A percentile compares a stretch with the other conserved stretches of the same genome.
Evolutionary conservation across 352 stramenopile species (phyloP).

Genomic region (Phytophthora ramorum): DNA sequence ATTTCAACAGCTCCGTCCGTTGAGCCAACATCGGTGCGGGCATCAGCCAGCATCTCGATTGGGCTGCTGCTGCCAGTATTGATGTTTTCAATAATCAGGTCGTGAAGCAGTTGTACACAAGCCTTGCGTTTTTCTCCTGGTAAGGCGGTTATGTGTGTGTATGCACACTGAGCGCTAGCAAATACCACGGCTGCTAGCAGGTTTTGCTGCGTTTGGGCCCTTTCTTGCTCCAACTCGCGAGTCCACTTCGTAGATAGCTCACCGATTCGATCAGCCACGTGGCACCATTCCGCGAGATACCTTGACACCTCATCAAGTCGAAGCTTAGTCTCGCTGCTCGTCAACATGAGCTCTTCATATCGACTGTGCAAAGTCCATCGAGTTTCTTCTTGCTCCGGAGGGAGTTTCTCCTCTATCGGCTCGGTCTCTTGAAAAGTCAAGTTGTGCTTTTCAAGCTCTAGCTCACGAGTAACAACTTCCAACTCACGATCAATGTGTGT

Average conservation of each 20-base stretch:
- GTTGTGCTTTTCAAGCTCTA: not conserved
- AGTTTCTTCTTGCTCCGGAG: constrained; percentile 9
- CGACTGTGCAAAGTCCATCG: constrained; percentile 8
- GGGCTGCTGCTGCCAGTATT: not conserved
- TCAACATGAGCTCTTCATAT: constrained; percentile 38
- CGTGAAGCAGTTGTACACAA: constrained; percentile 3
- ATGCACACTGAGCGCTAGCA: constrained; percentile 11
- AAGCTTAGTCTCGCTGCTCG: constrained; percentile 20
- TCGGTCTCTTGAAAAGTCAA: not conserved
- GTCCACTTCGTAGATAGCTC: constrained; percentile 24
- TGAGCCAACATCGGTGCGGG: not conserved
- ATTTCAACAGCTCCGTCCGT: constrained; percentile 10
- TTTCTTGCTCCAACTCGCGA: constrained; percentile 15
- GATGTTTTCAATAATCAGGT: constrained; percentile 4
- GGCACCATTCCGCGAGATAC: constrained; percentile 19
- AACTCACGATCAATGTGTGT: constrained; percentile 11
- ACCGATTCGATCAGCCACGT: constrained; percentile 11
- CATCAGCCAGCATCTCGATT: not conserved
- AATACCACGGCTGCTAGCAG: constrained; percentile 5
- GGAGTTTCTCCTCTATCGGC: not conserved
- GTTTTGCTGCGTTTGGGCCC: constrained; percentile 3
- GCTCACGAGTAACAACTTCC: not conserved
- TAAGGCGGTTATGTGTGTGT: constrained; percentile 11
- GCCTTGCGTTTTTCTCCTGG: not conserved
- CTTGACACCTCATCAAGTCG: constrained; percentile 11